Conservation (phyloP, 495 filamentous ascomycete species). For the Tuber aestivum region DNA sequence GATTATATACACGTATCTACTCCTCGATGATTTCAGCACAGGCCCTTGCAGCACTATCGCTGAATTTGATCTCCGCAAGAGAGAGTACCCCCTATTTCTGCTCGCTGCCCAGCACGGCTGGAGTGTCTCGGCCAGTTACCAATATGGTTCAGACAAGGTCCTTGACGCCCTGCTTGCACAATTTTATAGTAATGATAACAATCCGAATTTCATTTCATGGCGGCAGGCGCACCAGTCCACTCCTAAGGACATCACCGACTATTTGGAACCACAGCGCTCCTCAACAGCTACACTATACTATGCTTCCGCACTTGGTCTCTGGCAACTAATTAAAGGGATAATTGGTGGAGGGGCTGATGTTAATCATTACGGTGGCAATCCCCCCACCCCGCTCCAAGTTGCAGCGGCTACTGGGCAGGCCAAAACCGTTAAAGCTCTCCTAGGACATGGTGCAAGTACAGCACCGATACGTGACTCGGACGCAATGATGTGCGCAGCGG, state of each 20-base stretch:
- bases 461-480: not conserved
- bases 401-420: not conserved
- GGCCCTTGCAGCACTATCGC: not conserved
- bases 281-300: not conserved
- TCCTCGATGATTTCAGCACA: constrained; percentile 13
- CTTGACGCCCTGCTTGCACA: constrained; percentile 5
- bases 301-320: not conserved
- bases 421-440: not conserved
- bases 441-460: not conserved
- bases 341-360: constrained; percentile 8
- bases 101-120: constrained; percentile 11
- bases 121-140: not conserved
- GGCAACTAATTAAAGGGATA: not conserved
- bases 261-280: not conserved
- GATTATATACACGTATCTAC: constrained; percentile 13
- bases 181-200: not conserved
- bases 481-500: not conserved
- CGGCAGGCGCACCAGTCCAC: not conserved
- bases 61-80: not conserved
- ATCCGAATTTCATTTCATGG: not conserved
- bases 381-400: not conserved
- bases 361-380: not conserved
- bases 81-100: not conserved
- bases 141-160: not conserved
- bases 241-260: not conserved